Percentiles rank a stretch among this genome's conserved stretches.
These are phyloP conservation scores for Acidomyces sp. DNA, from an alignment of 495 filamentous ascomycete species.

Conservation along the genomic window DNA sequence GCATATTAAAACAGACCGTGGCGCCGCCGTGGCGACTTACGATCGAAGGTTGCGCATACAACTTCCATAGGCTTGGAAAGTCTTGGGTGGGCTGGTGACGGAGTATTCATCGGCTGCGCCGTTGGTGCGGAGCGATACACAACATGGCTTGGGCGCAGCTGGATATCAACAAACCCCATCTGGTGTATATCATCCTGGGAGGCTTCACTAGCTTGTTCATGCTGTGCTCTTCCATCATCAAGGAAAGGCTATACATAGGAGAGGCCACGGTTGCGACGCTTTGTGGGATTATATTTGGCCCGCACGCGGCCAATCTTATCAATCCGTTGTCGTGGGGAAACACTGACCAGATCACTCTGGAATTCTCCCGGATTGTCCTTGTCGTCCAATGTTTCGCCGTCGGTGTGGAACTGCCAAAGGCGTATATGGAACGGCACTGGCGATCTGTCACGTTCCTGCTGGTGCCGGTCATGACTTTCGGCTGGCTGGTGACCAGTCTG, in stretches of 20 bases:
- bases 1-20: slow-evolving; percentile 3
- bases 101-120: neutral
- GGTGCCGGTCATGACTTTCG: slow-evolving; percentile 92
- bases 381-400: slow-evolving; percentile 99
- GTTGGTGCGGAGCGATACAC: neutral
- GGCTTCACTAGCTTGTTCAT: slow-evolving; percentile 98
- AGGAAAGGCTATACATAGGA: slow-evolving; percentile 96
- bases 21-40: slow-evolving; percentile 11
- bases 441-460: slow-evolving; percentile 78
- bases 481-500: slow-evolving; percentile 89
- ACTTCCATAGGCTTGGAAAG: slow-evolving; percentile 1
- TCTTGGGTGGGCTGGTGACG: neutral
- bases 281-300: slow-evolving; percentile 94
- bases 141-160: slow-evolving; percentile 88
- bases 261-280: slow-evolving; percentile 95
- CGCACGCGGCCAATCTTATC: slow-evolving; percentile 85
- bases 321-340: slow-evolving; percentile 79
- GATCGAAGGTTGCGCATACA: slow-evolving; percentile 8
- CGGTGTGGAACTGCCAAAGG: slow-evolving; percentile 91
- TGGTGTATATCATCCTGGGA: slow-evolving; percentile 97
- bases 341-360: slow-evolving; percentile 86
- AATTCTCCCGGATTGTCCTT: slow-evolving; percentile 92
- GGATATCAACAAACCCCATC: slow-evolving; percentile 82
- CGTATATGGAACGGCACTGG: slow-evolving; percentile 98
- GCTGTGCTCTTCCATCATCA: slow-evolving; percentile 93